Evolutionary conservation across 768 basidiomycete genomes (phyloP), one percentile per base, ranked within the genome.

Genomic region (Rhodotorula babjevae): DNA sequence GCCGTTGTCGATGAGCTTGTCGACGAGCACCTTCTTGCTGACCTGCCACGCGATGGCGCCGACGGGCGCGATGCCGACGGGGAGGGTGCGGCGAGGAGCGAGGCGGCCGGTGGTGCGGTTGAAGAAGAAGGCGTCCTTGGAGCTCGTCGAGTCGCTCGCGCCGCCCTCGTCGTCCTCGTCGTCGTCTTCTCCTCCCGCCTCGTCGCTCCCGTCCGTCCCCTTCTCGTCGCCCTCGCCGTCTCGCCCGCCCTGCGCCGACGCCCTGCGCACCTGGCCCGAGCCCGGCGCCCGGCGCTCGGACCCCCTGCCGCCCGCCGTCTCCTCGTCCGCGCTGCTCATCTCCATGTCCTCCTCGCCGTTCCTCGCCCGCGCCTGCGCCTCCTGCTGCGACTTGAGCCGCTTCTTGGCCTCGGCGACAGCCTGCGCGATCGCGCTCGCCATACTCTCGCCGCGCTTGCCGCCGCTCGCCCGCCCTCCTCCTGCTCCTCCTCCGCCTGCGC

Each of bases 311-410:
- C 4, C 36, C 5, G 9, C 36, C 36, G 36, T 4, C 36, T 36
- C 36, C 15, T 46, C 71, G 9, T 77, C 66, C 1, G 53, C 65
- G 18, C 40, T 46, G 11, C 27, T 29, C 16, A 74, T 56, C 50
- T 77, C 73, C 72, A 77, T 74, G 56, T 77, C 76, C 31, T 49
- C 72, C 53, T 76, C 76, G 49, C 61, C 70, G 31, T 71, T 27
- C 58, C n/a, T 16, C 58, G 23, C 16, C 25, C 16, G 44, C 29
- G 55, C 33, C 42, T 23, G 40, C 50, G 69, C 65, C 44, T 75
- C 23, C 69, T 75, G 67, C 72, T 74, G 57, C 73, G 70, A 29
- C 74, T 75, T 11, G 27, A 76, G 44, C 46, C 68, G 50, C 50
- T 47, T 42, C 65, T 72, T 76, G 4, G 74, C 74, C 25, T 50